These are phyloP conservation scores for Colletotrichum sp. DNA, from an alignment of 2,329 filamentous ascomycete species.

Conservation along the genomic window DNA sequence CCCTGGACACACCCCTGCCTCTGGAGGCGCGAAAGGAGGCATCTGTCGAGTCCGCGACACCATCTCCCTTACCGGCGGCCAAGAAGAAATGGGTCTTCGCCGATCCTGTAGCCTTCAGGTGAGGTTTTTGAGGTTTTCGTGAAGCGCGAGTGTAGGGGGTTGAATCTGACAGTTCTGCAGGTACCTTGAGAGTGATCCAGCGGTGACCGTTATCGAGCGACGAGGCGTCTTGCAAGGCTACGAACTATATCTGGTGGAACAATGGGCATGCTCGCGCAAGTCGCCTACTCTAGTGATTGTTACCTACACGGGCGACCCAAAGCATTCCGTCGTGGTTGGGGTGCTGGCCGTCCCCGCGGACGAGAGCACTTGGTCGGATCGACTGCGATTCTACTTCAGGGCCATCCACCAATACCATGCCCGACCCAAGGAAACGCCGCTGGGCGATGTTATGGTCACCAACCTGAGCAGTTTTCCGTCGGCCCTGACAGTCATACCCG, in stretches of 20 bases:
- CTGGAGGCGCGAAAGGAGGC: constrained; percentile 11
- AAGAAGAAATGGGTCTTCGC: constrained; percentile 60
- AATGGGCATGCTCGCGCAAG: constrained; percentile 93
- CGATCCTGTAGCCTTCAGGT: constrained; percentile 62
- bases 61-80: constrained; percentile 29
- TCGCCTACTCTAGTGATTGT: constrained; percentile 92
- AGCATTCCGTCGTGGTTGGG: constrained; percentile 78
- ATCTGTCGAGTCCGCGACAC: constrained; percentile 7
- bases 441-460: constrained; percentile 91
- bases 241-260: constrained; percentile 92
- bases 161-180: constrained; percentile 36
- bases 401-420: constrained; percentile 87
- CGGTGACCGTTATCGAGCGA: constrained; percentile 76
- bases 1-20: constrained; percentile 16
- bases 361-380: constrained; percentile 78
- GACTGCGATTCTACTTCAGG: constrained; percentile 83
- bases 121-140: constrained; percentile 30
- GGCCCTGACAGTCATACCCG: constrained; percentile 86
- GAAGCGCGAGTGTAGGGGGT: not conserved
- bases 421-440: constrained; percentile 77
- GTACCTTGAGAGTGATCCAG: constrained; percentile 86
- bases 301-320: constrained; percentile 88
- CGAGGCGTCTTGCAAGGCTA: constrained; percentile 78
- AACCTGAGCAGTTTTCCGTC: constrained; percentile 93
- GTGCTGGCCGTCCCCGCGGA: constrained; percentile 84